These are phyloP conservation scores for Neonectria punicea DNA, from an alignment of 2,329 filamentous ascomycete genomes.

Conservation along the genomic window DNA sequence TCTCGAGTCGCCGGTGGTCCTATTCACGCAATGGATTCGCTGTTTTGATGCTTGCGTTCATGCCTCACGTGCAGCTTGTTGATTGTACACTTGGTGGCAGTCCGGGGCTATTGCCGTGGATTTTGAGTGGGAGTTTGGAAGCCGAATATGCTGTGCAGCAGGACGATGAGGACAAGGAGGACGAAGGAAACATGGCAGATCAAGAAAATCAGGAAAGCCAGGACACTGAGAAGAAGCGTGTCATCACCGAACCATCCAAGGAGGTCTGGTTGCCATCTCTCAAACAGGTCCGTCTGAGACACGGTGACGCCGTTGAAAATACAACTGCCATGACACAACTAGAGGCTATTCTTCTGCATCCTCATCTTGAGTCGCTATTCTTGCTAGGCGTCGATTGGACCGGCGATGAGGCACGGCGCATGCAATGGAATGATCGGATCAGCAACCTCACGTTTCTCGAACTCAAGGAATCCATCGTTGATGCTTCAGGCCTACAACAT, in stretches of 20 bases:
- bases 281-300: slow-evolving; percentile 12
- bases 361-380: slow-evolving; percentile 9
- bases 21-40: not conserved
- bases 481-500: not conserved
- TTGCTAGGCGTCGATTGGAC: slow-evolving; percentile 3
- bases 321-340: not conserved
- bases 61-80: slow-evolving; percentile 2
- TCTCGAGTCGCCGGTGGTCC: not conserved
- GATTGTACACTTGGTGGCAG: not conserved
- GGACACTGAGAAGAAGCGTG: not conserved
- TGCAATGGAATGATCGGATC: not conserved
- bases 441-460: slow-evolving; percentile 3
- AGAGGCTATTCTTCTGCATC: slow-evolving; percentile 15
- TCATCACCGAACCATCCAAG: not conserved
- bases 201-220: not conserved
- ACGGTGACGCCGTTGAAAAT: rapidly evolving
- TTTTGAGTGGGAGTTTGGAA: not conserved
- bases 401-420: not conserved
- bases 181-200: not conserved
- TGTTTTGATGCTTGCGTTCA: slow-evolving; percentile 8
- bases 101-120: not conserved
- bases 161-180: not conserved
- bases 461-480: not conserved
- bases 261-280: not conserved
- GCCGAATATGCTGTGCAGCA: not conserved